Percentiles rank a stretch among this genome's conserved stretches.
phyloP scores from a whole-genome alignment of 2,329 filamentous ascomycete genomes.

The Fusarium sp. region DNA sequence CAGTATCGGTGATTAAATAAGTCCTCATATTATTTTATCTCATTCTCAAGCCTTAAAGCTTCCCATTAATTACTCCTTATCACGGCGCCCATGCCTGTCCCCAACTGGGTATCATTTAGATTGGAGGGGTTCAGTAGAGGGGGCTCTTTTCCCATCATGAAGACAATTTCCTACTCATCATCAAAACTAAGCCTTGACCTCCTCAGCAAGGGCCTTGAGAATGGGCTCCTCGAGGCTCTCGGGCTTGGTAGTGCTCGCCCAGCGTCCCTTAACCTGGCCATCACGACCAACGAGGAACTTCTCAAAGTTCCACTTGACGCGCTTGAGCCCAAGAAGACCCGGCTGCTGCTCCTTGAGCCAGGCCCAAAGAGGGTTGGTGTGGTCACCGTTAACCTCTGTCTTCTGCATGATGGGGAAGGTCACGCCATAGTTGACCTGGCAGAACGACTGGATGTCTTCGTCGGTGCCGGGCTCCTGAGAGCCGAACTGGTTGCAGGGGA shows the following conservation, averaged over 20 bases:
- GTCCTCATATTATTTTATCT: conserved; percentile 24
- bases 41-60: conserved; percentile 11
- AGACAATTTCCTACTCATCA: neutral
- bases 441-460: conserved; percentile 85
- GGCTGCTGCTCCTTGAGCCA: conserved; percentile 81
- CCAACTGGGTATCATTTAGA: conserved; percentile 37
- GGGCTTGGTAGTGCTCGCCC: conserved; percentile 90
- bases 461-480: conserved; percentile 86
- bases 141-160: neutral
- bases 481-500: conserved; percentile 99
- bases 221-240: conserved; percentile 81
- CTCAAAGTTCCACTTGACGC: conserved; percentile 99
- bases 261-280: conserved; percentile 85
- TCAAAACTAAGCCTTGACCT: conserved; percentile 20
- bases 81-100: conserved; percentile 2
- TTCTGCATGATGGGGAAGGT: conserved; percentile 92
- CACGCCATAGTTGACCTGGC: conserved; percentile 92
- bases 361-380: conserved; percentile 81
- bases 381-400: conserved; percentile 90
- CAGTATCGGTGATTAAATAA: neutral
- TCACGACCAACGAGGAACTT: conserved; percentile 93
- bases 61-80: conserved; percentile 13
- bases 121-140: conserved; percentile 9
- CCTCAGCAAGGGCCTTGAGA: conserved; percentile 70
- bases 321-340: conserved; percentile 86